These are phyloP conservation scores for Rhodotorula sp. DNA, from an alignment of 1,284 basidiomycete species.

Conservation along the genomic window DNA sequence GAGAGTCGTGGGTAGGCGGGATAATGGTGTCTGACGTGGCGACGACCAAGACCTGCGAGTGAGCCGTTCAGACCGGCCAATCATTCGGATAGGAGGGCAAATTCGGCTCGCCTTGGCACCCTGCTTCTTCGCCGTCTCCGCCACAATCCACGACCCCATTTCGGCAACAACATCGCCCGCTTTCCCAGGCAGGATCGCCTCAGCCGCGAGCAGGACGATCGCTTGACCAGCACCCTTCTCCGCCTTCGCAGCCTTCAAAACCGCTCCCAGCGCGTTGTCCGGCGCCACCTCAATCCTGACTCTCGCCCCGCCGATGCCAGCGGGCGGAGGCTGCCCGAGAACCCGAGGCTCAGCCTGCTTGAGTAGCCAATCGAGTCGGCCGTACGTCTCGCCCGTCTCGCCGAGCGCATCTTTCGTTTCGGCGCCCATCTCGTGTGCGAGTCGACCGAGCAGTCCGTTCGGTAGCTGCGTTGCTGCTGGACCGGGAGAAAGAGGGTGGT, in stretches of 20 bases:
- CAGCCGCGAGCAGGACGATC: neutral
- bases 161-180: conserved; percentile 2
- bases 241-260: neutral
- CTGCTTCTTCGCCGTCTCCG: conserved; percentile 4
- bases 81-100: neutral
- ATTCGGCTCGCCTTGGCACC: neutral
- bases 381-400: neutral
- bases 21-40: conserved; percentile 1
- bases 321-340: neutral
- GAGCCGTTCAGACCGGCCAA: rapidly evolving
- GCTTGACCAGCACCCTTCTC: neutral
- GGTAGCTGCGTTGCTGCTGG: neutral
- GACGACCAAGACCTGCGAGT: conserved; percentile 3
- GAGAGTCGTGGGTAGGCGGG: neutral
- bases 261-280: conserved; percentile 4
- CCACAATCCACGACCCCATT: conserved; percentile 1
- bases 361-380: neutral
- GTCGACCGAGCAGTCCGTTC: neutral
- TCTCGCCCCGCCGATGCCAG: neutral
- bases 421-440: neutral
- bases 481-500: conserved; percentile 6
- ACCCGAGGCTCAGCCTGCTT: neutral
- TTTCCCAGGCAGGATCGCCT: conserved; percentile 5
- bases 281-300: conserved; percentile 8
- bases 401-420: neutral